A percentile compares a stretch with the other conserved stretches of the same genome.
phyloP scores from a whole-genome alignment of 441 rosid species.

The Daphne laureola region DNA sequence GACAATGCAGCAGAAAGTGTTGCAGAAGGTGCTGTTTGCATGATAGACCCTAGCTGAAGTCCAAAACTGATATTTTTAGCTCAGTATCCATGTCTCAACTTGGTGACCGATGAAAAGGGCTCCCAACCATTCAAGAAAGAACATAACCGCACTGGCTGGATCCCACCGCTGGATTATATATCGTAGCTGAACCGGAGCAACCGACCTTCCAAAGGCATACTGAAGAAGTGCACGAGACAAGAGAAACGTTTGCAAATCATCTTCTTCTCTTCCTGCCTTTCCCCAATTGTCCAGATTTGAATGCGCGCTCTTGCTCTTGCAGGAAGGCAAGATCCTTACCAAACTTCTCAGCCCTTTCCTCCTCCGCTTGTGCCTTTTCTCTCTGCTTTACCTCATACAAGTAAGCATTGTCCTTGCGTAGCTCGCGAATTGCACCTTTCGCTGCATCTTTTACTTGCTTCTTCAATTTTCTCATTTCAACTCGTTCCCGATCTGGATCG shows the following conservation, averaged over 20 bases:
- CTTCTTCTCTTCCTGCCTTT: slow-evolving; percentile 69
- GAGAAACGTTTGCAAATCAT: slow-evolving; percentile 12
- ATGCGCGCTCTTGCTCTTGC: slow-evolving; percentile 85
- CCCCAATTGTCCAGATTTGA: slow-evolving; percentile 82
- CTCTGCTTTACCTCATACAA: slow-evolving; percentile 51
- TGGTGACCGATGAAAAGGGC: too few relatives aligned
- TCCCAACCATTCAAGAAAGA: too few relatives aligned
- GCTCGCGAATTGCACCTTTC: slow-evolving; percentile 69
- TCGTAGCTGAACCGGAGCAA: too few relatives aligned
- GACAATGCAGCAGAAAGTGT: too few relatives aligned
- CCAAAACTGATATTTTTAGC: too few relatives aligned
- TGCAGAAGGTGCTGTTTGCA: too few relatives aligned
- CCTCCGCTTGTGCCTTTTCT: slow-evolving; percentile 31
- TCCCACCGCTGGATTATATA: too few relatives aligned
- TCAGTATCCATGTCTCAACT: too few relatives aligned
- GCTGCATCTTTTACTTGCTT: slow-evolving; percentile 46
- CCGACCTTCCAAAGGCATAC: too few relatives aligned
- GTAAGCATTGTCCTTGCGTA: slow-evolving; percentile 77
- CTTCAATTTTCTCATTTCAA: slow-evolving; percentile 54
- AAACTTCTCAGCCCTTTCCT: slow-evolving; percentile 63
- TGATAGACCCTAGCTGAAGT: too few relatives aligned
- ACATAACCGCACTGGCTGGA: too few relatives aligned
- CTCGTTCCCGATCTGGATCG: slow-evolving; percentile 76
- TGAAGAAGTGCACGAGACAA: too few relatives aligned
- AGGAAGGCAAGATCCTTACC: slow-evolving; percentile 71